Evolutionary conservation across 2,329 filamentous ascomycete genomes (phyloP), one percentile per base, ranked within the genome.

Genomic region (Fulvia fulva): DNA sequence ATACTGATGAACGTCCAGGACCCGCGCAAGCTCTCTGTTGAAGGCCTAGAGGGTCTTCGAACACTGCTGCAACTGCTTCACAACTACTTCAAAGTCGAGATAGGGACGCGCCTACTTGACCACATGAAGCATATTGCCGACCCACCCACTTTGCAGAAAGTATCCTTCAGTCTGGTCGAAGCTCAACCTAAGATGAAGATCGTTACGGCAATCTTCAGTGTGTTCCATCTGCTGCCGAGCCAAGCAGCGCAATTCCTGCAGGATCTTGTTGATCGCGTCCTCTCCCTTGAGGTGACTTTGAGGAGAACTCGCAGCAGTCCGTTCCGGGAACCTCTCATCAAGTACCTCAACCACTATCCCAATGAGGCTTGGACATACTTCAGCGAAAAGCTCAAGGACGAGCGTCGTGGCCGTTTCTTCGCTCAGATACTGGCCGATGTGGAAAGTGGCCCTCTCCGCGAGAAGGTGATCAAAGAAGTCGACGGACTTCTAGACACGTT

Each of bases 71-170:
- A 94, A 63, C 81, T 99, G 1, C 80, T 99, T 19, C 99, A 93
- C 0, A 97, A 94, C 59, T 99, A 99, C 73, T 99, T 99, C 77
- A 99, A 99, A 75, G 92, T 97, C 0, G 94, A 99, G 72, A 99
- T 99, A 55, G 95, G 94, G 6, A 85, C 90, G 22, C 85, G 94
- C 23, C 77, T 99, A n/a, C 80, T 99, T 9, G 93, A 97, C 63
- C 94, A 99, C 68, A 88, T 97, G 75, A 93, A 93, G 70, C 84
- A 87, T 11, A 91, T 99, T 63, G 92, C 93, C 1, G 91, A 97
- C 58, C 83, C 89, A 2, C 82, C 80, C 53, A 83, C 86, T 14
- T 78, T 97, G 65, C 92, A 97, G 72, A 90, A 92, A 68, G 90
- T 94, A 1, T 97, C 93, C 0, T 99, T 99, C 74, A 92, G 88